phyloP scores from a whole-genome alignment of 768 basidiomycete species.

The Rhodotorula babjevae region DNA sequence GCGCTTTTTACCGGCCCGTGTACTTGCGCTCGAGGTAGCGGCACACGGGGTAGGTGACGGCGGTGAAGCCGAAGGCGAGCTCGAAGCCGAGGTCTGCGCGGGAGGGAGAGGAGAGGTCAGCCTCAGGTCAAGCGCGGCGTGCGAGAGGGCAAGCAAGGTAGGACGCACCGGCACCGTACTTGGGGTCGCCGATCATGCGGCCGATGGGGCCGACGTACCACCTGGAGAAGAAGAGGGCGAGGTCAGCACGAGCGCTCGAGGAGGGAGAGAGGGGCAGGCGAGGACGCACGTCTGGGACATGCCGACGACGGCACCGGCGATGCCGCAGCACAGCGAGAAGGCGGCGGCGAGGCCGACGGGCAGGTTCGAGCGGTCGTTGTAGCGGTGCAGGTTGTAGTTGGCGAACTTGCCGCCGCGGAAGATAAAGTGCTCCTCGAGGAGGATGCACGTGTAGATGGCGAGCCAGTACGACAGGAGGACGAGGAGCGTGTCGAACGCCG shows the following conservation, averaged over 20 bases:
- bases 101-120: background rate
- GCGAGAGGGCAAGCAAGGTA: background rate
- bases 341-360: slow-evolving; percentile 51
- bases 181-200: slow-evolving; percentile 35
- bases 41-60: slow-evolving; percentile 31
- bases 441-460: slow-evolving; percentile 53
- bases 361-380: slow-evolving; percentile 46
- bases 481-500: slow-evolving; percentile 49
- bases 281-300: slow-evolving; percentile 46
- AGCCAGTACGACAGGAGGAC: slow-evolving; percentile 53
- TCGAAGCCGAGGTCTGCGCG: slow-evolving; percentile 31
- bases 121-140: background rate
- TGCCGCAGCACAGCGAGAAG: slow-evolving; percentile 47
- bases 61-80: slow-evolving; percentile 22
- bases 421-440: slow-evolving; percentile 55
- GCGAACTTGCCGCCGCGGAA: slow-evolving; percentile 50
- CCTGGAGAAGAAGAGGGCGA: background rate
- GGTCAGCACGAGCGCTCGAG: background rate
- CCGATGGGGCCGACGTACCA: slow-evolving; percentile 38
- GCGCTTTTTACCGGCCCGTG: slow-evolving; percentile 14
- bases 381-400: slow-evolving; percentile 50
- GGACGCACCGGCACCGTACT: background rate
- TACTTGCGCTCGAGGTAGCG: slow-evolving; percentile 34
- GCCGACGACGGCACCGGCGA: slow-evolving; percentile 50
- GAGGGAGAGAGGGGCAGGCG: background rate